Conservation (phyloP, 2,329 filamentous ascomycete species). For the Pseudogymnoascus sp. region DNA sequence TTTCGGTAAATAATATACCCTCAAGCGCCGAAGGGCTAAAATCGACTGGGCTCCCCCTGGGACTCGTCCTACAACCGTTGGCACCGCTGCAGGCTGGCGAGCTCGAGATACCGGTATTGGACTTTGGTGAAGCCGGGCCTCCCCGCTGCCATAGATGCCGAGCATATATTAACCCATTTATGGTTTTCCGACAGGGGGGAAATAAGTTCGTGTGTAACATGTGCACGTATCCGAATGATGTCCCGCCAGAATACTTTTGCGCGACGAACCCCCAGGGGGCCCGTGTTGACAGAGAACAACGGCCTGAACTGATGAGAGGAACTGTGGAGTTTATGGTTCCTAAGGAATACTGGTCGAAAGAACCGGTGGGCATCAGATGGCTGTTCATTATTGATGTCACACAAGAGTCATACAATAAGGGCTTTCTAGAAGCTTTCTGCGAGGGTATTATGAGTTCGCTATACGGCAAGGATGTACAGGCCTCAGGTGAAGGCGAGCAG, state of each 20-base stretch:
- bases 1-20: slow-evolving; percentile 91
- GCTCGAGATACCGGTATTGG: slow-evolving; percentile 77
- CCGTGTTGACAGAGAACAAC: slow-evolving; percentile 77
- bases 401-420: slow-evolving; percentile 82
- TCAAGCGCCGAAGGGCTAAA: slow-evolving; percentile 69
- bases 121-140: slow-evolving; percentile 86
- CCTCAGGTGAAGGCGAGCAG: slow-evolving; percentile 39
- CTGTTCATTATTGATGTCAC: slow-evolving; percentile 91
- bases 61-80: slow-evolving; percentile 80
- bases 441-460: slow-evolving; percentile 78
- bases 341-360: slow-evolving; percentile 97
- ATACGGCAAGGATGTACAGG: slow-evolving; percentile 58
- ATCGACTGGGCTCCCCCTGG: slow-evolving; percentile 75
- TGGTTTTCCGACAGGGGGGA: slow-evolving; percentile 89
- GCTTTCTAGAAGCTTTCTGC: slow-evolving; percentile 83
- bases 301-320: slow-evolving; percentile 81
- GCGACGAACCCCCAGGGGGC: slow-evolving; percentile 81
- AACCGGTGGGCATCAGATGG: slow-evolving; percentile 79
- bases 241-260: slow-evolving; percentile 83
- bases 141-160: slow-evolving; percentile 88
- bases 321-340: slow-evolving; percentile 96
- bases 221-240: slow-evolving; percentile 95
- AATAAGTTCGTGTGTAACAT: slow-evolving; percentile 98
- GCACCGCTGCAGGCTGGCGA: slow-evolving; percentile 78
- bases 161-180: slow-evolving; percentile 97